Percentiles rank a stretch among this genome's conserved stretches.
These are phyloP conservation scores for Silybum marianum DNA, from an alignment of 129 eudicot genomes.

Conservation along the genomic window DNA sequence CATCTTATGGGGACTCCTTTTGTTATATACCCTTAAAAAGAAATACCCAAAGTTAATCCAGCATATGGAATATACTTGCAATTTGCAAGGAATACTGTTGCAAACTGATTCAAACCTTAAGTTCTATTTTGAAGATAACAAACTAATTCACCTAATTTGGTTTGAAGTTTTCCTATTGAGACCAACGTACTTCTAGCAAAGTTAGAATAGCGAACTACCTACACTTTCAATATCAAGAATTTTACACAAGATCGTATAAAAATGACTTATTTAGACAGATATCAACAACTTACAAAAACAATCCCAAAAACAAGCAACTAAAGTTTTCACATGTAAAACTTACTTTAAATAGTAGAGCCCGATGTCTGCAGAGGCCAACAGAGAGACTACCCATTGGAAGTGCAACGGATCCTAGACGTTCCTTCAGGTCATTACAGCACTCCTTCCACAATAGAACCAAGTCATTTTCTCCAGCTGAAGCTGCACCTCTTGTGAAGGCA, in stretches of 20 bases:
- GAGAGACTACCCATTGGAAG: conserved; percentile 85
- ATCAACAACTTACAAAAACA: background rate
- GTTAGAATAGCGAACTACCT: background rate
- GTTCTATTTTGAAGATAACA: background rate
- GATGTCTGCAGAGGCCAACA: conserved; percentile 89
- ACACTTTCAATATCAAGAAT: background rate
- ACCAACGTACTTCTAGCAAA: background rate
- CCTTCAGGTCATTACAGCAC: conserved; percentile 67
- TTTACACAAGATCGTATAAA: background rate
- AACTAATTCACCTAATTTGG: background rate
- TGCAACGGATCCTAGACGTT: conserved; percentile 64
- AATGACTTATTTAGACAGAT: background rate
- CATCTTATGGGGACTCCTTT: background rate
- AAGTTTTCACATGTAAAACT: conserved; percentile 1
- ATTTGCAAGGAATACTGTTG: background rate
- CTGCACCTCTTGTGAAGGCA: conserved; percentile 63
- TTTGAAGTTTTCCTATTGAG: background rate
- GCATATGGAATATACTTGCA: background rate
- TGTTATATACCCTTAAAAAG: background rate
- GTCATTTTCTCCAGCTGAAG: conserved; percentile 66
- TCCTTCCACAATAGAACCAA: conserved; percentile 69
- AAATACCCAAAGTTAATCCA: background rate
- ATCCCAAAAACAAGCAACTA: background rate
- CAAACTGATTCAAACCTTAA: background rate
- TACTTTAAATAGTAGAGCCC: conserved; percentile 89